These are phyloP conservation scores for Chara braunii DNA, from an alignment of 139 green algal genomes.

Conservation along the genomic window DNA sequence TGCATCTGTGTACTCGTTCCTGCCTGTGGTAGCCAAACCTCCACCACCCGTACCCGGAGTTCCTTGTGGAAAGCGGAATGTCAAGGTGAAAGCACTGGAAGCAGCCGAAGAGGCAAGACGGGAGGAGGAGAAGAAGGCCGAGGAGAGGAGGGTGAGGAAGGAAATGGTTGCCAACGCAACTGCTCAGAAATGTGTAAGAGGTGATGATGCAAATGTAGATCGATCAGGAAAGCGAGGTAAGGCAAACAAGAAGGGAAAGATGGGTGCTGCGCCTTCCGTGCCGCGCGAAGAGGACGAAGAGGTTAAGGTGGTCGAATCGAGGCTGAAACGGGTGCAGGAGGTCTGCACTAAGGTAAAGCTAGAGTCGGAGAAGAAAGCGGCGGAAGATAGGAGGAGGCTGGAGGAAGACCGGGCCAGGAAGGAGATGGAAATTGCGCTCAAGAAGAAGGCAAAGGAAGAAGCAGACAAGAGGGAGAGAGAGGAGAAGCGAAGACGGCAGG, in stretches of 20 bases:
- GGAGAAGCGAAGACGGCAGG: not conserved
- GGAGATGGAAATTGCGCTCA: not conserved
- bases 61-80: conserved; percentile 10
- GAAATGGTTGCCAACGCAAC: not conserved
- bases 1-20: not conserved
- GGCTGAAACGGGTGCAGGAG: not conserved
- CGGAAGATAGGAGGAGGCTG: conserved; percentile 4
- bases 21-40: not conserved
- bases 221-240: not conserved
- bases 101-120: conserved; percentile 9
- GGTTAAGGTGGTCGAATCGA: not conserved
- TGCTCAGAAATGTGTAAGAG: too few relatives aligned
- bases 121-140: conserved; percentile 3
- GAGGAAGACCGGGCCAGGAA: conserved; percentile 19
- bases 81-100: conserved; percentile 9
- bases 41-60: not conserved
- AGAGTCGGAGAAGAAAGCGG: conserved; percentile 10
- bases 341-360: conserved; percentile 6
- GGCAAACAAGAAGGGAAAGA: not conserved
- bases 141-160: not conserved
- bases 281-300: not conserved
- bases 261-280: not conserved
- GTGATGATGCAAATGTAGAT: conserved; percentile 12
- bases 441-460: conserved; percentile 13
- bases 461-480: not conserved